These are phyloP conservation scores for Aplosporella prunicola DNA, from an alignment of 2,329 filamentous ascomycete genomes.

Conservation along the genomic window DNA sequence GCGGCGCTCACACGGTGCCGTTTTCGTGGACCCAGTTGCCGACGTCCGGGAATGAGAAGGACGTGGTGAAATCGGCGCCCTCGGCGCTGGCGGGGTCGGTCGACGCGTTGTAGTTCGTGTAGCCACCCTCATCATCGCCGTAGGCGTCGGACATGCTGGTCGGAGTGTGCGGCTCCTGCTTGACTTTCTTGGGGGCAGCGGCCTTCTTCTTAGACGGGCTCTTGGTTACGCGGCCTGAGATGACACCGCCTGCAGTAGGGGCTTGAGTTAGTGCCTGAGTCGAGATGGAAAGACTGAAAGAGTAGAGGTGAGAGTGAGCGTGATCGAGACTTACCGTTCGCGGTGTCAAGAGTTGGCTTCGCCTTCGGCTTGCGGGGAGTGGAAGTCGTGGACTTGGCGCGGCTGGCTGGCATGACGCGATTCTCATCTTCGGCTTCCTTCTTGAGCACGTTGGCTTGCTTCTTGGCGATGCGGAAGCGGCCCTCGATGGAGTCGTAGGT, in stretches of 20 bases:
- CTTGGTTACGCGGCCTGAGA: constrained; percentile 5
- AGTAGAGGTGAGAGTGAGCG: background rate
- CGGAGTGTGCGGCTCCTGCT: constrained; percentile 1
- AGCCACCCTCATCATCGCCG: too few relatives aligned
- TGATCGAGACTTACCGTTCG: background rate
- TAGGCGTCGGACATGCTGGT: background rate
- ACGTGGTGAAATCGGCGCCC: too few relatives aligned
- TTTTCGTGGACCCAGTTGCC: too few relatives aligned
- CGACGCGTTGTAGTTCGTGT: too few relatives aligned
- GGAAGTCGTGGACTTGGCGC: constrained; percentile 5
- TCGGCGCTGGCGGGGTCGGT: too few relatives aligned
- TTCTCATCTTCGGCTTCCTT: constrained; percentile 16
- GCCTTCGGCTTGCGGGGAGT: constrained; percentile 15
- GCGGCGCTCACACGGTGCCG: too few relatives aligned
- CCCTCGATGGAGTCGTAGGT: constrained; percentile 42
- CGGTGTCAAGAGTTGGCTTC: constrained; percentile 2
- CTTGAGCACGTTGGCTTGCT: constrained; percentile 28
- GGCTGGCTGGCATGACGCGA: constrained; percentile 9
- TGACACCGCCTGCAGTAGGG: background rate
- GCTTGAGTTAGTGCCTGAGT: background rate
- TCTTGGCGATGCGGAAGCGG: constrained; percentile 37
- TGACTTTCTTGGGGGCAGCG: background rate
- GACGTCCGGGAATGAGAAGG: too few relatives aligned
- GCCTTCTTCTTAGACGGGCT: constrained; percentile 4
- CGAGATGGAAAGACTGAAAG: background rate